A percentile compares a stretch with the other conserved stretches of the same genome.
Evolutionary conservation across 352 stramenopile species (phyloP).

Genomic region (Phytophthora pseudosyringae): DNA sequence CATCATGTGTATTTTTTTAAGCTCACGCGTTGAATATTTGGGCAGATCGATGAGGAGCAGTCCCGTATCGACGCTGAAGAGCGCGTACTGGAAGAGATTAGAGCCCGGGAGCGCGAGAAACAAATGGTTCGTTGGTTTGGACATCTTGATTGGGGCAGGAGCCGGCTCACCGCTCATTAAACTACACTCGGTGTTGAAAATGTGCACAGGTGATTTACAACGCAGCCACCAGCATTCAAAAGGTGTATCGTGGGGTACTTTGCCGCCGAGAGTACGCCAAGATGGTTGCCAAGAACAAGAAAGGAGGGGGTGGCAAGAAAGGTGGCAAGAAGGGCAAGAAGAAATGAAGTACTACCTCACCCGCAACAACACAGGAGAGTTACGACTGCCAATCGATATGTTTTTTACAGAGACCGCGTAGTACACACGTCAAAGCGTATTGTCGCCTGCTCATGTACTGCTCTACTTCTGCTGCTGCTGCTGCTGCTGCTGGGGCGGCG

Average conservation of each 20-base stretch:
- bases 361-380: background rate
- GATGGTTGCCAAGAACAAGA: constrained; percentile 86
- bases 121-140: constrained; percentile 54
- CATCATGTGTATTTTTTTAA: background rate
- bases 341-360: constrained; percentile 10
- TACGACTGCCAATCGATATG: constrained; percentile 8
- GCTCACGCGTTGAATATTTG: constrained; percentile 2
- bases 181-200: background rate
- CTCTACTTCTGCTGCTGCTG: constrained; percentile 28
- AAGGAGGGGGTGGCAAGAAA: constrained; percentile 63
- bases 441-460: background rate
- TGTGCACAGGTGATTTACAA: constrained; percentile 65
- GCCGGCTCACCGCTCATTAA: background rate
- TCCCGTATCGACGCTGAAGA: constrained; percentile 85
- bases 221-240: constrained; percentile 80
- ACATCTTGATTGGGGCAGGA: background rate
- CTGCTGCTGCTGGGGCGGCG: constrained; percentile 11
- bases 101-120: constrained; percentile 73
- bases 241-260: constrained; percentile 76
- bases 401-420: constrained; percentile 13
- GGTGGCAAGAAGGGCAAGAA: constrained; percentile 49
- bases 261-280: constrained; percentile 74
- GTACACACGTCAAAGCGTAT: constrained; percentile 9
- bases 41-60: constrained; percentile 85
- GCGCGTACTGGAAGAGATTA: constrained; percentile 71